These are phyloP conservation scores for Ceratobasidium sp. DNA, from an alignment of 1,284 basidiomycete genomes.

Conservation along the genomic window DNA sequence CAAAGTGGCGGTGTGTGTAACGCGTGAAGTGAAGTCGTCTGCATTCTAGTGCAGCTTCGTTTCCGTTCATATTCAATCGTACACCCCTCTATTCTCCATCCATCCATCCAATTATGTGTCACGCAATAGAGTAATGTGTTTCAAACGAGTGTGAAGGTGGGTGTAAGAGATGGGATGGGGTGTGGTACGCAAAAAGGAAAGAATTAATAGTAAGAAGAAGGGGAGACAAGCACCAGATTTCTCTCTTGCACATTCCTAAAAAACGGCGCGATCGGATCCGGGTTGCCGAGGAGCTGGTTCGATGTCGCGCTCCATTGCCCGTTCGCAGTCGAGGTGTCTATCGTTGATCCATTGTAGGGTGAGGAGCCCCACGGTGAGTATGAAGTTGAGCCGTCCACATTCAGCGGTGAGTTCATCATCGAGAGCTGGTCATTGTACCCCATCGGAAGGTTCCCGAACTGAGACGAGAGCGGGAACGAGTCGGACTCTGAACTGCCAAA, in stretches of 20 bases:
- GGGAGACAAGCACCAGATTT: slow-evolving; percentile 57
- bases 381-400: slow-evolving; percentile 28
- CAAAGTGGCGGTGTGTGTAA: slow-evolving; percentile 32
- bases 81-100: slow-evolving; percentile 41
- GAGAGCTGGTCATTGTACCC: slow-evolving; percentile 37
- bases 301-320: slow-evolving; percentile 58
- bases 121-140: slow-evolving; percentile 38
- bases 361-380: slow-evolving; percentile 38
- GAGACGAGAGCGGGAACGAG: slow-evolving; percentile 42
- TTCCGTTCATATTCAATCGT: slow-evolving; percentile 40
- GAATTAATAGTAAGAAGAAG: slow-evolving; percentile 41
- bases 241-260: slow-evolving; percentile 62
- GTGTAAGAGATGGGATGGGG: slow-evolving; percentile 8
- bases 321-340: slow-evolving; percentile 47
- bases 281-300: slow-evolving; percentile 43
- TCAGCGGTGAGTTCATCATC: slow-evolving; percentile 26
- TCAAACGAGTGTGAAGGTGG: slow-evolving; percentile 35
- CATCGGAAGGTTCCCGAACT: slow-evolving; percentile 38
- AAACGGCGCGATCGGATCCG: slow-evolving; percentile 66
- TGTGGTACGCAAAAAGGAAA: slow-evolving; percentile 15
- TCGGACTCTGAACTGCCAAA: slow-evolving; percentile 39
- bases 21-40: slow-evolving; percentile 32
- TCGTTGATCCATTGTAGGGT: slow-evolving; percentile 17
- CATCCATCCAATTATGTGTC: slow-evolving; percentile 40
- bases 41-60: slow-evolving; percentile 26